Conservation (phyloP, 2,329 filamentous ascomycete genomes). For the Pseudogymnoascus sp. region DNA sequence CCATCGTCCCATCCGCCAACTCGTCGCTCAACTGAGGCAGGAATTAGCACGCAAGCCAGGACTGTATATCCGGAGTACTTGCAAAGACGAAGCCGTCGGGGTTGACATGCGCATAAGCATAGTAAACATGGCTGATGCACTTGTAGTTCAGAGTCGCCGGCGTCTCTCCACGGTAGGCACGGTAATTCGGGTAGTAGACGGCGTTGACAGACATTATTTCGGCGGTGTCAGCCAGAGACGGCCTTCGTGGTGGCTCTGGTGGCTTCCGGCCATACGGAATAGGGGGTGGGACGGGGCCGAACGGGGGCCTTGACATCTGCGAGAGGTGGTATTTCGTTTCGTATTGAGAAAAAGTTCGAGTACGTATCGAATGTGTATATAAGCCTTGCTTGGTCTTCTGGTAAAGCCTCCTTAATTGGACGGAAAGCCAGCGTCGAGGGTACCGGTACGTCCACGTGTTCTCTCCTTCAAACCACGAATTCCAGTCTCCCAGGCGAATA, state of each 20-base stretch:
- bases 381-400: not conserved
- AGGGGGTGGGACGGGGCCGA: slow-evolving; percentile 20
- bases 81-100: slow-evolving; percentile 70
- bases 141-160: slow-evolving; percentile 68
- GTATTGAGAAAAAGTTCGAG: not conserved
- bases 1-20: slow-evolving; percentile 65
- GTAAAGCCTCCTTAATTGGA: not conserved
- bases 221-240: slow-evolving; percentile 27
- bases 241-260: slow-evolving; percentile 19
- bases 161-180: slow-evolving; percentile 65
- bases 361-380: slow-evolving; percentile 1
- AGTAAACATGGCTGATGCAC: slow-evolving; percentile 75
- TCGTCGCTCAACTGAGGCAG: slow-evolving; percentile 63
- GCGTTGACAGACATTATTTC: slow-evolving; percentile 61
- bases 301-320: slow-evolving; percentile 21
- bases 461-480: not conserved
- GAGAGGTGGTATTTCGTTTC: not conserved
- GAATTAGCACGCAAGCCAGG: slow-evolving; percentile 12
- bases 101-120: slow-evolving; percentile 71
- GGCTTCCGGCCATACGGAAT: slow-evolving; percentile 24
- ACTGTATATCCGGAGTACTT: slow-evolving; percentile 30
- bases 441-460: not conserved
- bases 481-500: slow-evolving; percentile 6
- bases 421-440: not conserved
- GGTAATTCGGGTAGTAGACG: slow-evolving; percentile 77